These are phyloP conservation scores for Magnolia changhungtana DNA, from an alignment of 164 flowering plant genomes.

Conservation along the genomic window DNA sequence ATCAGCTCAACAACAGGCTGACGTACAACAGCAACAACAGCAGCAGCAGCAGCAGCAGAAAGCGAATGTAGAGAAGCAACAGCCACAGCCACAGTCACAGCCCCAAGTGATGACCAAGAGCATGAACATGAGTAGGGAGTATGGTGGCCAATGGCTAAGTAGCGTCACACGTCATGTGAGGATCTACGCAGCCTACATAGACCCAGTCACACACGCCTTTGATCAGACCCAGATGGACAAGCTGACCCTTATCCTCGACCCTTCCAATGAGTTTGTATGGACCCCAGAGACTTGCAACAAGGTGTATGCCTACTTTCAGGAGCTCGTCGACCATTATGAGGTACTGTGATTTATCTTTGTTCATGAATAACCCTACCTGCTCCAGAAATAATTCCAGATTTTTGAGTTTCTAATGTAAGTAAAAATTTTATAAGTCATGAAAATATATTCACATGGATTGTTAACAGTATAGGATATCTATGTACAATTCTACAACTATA, in stretches of 20 bases:
- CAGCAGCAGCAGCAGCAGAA: background rate
- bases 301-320: constrained; percentile 77
- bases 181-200: constrained; percentile 80
- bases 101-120: constrained; percentile 30
- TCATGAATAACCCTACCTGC: too few species aligned
- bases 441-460: too few species aligned
- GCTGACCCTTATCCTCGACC: constrained; percentile 81
- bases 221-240: constrained; percentile 94
- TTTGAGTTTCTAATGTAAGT: too few species aligned
- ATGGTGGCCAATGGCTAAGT: constrained; percentile 87
- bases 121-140: constrained; percentile 67
- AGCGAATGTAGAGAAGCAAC: background rate
- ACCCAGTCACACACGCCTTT: constrained; percentile 69
- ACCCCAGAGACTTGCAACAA: constrained; percentile 60
- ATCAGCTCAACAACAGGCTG: constrained; percentile 6
- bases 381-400: too few species aligned
- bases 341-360: constrained; percentile 23
- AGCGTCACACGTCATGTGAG: constrained; percentile 72
- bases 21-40: background rate
- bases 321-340: constrained; percentile 92
- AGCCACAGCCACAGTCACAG: background rate
- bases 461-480: too few species aligned
- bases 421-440: too few species aligned
- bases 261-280: constrained; percentile 83
- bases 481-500: too few species aligned